Evolutionary conservation across 352 stramenopile genomes (phyloP).

Genomic region (Globisporangium uncinulatum): DNA sequence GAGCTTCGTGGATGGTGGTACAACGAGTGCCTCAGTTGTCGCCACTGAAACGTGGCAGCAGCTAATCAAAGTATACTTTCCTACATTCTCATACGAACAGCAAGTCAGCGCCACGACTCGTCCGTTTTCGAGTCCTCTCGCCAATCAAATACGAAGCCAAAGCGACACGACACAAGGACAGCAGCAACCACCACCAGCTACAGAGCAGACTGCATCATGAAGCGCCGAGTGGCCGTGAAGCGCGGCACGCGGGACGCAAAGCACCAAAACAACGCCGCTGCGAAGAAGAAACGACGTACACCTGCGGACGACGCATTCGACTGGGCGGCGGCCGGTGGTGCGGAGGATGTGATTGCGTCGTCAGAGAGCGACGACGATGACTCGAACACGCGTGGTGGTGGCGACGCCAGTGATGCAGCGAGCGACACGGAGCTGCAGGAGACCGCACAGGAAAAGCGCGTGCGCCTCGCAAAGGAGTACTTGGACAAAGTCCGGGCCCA

Average conservation of each 20-base stretch:
- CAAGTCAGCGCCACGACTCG: no score
- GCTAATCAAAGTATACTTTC: no score
- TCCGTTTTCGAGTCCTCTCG: not conserved
- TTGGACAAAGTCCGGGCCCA: conserved; percentile 78
- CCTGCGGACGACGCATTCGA: conserved; percentile 77
- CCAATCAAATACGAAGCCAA: conserved; percentile 11
- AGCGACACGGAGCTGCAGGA: conserved; percentile 64
- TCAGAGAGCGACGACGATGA: conserved; percentile 68
- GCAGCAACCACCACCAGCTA: not conserved
- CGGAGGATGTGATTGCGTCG: conserved; percentile 57
- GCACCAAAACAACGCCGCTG: conserved; percentile 17
- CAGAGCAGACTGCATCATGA: conserved; percentile 10
- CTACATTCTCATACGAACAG: no score
- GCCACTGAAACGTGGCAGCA: not conserved
- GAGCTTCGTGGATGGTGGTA: not conserved
- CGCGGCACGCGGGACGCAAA: conserved; percentile 29
- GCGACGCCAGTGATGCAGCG: conserved; percentile 33
- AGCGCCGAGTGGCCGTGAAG: conserved; percentile 34
- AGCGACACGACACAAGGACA: conserved; percentile 4
- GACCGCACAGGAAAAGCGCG: conserved; percentile 84
- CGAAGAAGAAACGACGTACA: conserved; percentile 57
- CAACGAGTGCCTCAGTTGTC: not conserved
- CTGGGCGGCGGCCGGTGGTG: conserved; percentile 48
- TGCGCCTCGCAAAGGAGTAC: conserved; percentile 88
- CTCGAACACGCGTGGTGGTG: conserved; percentile 9